Conservation (phyloP, 495 filamentous ascomycete species). For the Penicillium longicatenatum region DNA sequence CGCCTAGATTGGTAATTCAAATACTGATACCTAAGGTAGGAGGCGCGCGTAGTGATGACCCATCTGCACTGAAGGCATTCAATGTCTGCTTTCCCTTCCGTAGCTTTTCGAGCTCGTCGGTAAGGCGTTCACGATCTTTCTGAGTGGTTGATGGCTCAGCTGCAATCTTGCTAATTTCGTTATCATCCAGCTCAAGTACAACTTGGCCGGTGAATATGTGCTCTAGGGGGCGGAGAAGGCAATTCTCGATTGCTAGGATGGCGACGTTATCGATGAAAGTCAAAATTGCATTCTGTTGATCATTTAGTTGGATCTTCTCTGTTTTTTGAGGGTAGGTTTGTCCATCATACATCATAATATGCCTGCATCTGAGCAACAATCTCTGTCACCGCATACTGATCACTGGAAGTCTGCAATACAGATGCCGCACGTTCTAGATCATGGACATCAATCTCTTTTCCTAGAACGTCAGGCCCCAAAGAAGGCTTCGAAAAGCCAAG, state of each 20-base stretch:
- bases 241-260: slow-evolving; percentile 59
- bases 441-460: neutral
- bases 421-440: slow-evolving; percentile 5
- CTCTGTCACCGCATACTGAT: slow-evolving; percentile 23
- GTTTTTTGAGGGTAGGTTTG: neutral
- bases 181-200: slow-evolving; percentile 32
- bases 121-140: slow-evolving; percentile 11
- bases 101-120: slow-evolving; percentile 23
- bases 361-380: slow-evolving; percentile 38
- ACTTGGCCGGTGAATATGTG: slow-evolving; percentile 31
- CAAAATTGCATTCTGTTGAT: slow-evolving; percentile 55
- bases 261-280: slow-evolving; percentile 65
- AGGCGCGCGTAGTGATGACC: no score
- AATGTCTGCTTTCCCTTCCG: neutral
- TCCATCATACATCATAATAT: slow-evolving; percentile 37
- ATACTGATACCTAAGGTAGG: no score
- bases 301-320: no score
- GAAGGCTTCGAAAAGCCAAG: neutral
- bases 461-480: neutral
- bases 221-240: slow-evolving; percentile 46
- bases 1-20: no score
- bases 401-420: slow-evolving; percentile 6
- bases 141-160: slow-evolving; percentile 16
- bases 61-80: neutral
- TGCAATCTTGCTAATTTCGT: slow-evolving; percentile 21